These are phyloP conservation scores for Barnettozyma salicaria DNA, from an alignment of 805 yeast species.

Conservation along the genomic window DNA sequence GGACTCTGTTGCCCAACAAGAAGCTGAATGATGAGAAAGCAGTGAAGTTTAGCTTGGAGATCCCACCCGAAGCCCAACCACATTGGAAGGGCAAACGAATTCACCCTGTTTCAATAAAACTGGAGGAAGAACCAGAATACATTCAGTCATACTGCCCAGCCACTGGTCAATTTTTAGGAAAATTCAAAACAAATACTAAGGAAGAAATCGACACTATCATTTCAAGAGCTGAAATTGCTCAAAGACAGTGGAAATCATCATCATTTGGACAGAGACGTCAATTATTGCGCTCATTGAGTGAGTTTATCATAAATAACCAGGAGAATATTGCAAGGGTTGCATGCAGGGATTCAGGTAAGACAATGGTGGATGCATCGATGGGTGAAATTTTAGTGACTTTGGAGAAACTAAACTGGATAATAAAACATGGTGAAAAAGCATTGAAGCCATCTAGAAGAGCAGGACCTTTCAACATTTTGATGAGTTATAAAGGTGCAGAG, in stretches of 20 bases:
- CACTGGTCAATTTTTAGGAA: slow-evolving; percentile 83
- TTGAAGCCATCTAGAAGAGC: slow-evolving; percentile 63
- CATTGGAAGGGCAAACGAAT: slow-evolving; percentile 90
- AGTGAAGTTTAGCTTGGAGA: slow-evolving; percentile 44
- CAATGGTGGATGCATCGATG: slow-evolving; percentile 92
- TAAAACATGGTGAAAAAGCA: slow-evolving; percentile 72
- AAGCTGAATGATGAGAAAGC: slow-evolving; percentile 21
- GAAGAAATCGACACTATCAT: slow-evolving; percentile 69
- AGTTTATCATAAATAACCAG: slow-evolving; percentile 74
- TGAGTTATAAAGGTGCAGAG: slow-evolving; percentile 89
- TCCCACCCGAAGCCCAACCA: slow-evolving; percentile 75
- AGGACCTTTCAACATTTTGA: slow-evolving; percentile 79
- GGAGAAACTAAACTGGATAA: slow-evolving; percentile 88
- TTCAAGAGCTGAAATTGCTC: slow-evolving; percentile 30
- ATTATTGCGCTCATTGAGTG: slow-evolving; percentile 63
- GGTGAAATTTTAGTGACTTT: slow-evolving; percentile 94
- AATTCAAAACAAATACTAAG: slow-evolving; percentile 54
- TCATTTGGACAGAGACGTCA: slow-evolving; percentile 60
- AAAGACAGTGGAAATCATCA: slow-evolving; percentile 33
- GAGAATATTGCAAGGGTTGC: slow-evolving; percentile 85
- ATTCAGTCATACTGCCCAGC: slow-evolving; percentile 94
- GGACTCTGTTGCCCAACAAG: slow-evolving; percentile 6
- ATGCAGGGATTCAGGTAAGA: slow-evolving; percentile 94
- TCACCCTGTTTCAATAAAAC: slow-evolving; percentile 52
- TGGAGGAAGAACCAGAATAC: slow-evolving; percentile 54